phyloP scores from a whole-genome alignment of 2,329 filamentous ascomycete genomes.

The Raffaelea ambrosiae region DNA sequence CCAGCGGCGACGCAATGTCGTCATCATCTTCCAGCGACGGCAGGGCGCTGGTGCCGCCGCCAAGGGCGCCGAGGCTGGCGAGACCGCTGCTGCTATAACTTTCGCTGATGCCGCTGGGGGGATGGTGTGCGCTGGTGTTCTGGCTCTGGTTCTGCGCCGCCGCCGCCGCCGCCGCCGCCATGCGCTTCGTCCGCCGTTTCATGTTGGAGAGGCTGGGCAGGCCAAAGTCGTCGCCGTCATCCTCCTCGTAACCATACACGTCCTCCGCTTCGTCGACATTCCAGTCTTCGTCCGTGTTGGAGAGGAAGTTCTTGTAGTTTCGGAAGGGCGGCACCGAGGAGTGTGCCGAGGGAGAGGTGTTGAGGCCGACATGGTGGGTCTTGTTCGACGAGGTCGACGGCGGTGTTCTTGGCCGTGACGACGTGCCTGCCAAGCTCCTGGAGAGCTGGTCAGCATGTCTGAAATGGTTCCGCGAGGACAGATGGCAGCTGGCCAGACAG shows the following conservation, averaged over 20 bases:
- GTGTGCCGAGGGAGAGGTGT: slow-evolving; percentile 29
- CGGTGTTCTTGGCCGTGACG: slow-evolving; percentile 67
- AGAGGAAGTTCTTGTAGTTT: slow-evolving; percentile 73
- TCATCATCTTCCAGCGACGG: slow-evolving; percentile 30
- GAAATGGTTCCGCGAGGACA: neutral
- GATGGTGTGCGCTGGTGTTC: neutral
- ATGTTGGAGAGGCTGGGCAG: slow-evolving; percentile 87
- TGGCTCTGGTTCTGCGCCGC: neutral
- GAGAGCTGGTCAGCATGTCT: slow-evolving; percentile 13
- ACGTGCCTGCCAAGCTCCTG: slow-evolving; percentile 51
- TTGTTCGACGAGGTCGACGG: slow-evolving; percentile 51
- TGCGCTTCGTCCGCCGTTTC: slow-evolving; percentile 60
- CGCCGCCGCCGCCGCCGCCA: slow-evolving; percentile 26
- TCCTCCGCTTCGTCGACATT: slow-evolving; percentile 63
- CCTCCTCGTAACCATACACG: slow-evolving; percentile 68
- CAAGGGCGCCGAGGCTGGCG: slow-evolving; percentile 12
- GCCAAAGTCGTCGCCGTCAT: slow-evolving; percentile 88
- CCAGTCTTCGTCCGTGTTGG: slow-evolving; percentile 78
- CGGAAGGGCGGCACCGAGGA: slow-evolving; percentile 60
- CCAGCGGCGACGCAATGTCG: slow-evolving; percentile 22
- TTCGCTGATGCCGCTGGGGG: neutral
- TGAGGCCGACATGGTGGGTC: slow-evolving; percentile 44
- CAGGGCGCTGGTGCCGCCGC: neutral
- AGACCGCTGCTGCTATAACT: slow-evolving; percentile 11
- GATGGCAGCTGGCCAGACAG: too few relatives aligned